Base-by-base conservation (phyloP, 768 basidiomycete species). In the Mycena rebaudengoi region DNA sequence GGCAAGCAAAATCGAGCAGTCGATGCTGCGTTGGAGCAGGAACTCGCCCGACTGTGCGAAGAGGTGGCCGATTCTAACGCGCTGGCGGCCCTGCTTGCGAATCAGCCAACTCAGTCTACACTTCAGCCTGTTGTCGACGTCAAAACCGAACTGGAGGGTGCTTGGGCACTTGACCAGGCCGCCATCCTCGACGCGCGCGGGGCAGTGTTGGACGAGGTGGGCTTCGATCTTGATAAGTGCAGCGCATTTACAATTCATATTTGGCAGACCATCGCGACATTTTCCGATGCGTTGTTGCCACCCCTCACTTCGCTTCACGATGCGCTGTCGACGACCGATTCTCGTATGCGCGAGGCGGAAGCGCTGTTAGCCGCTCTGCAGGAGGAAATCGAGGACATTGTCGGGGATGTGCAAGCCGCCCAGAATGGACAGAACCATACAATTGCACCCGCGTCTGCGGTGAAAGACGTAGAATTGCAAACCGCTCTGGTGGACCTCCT, bases 311-410 rank as follows among this genome's bases (percentile, higher is more conserved):
- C 29, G 7, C 64, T 77, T 12, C 71, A 78, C 45, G 48, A 63
- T 10, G 56, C 56, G 28, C 64, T 75, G 10, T 50, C 67, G 1
- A 59, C 65, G 10, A 48, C 56, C 16, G 60, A 73, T 30, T 50
- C 67, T 26, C 48, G 50, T 20, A 56, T 70, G 7, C 53, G 64
- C 23, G 76, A 79, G 28, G 66, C 75, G 3, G 76, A 79, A 33
- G 78, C 74, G 1, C 62, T 78, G 28, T 52, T 78, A 14, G 74
- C 76, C 16, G 74, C 74, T 2, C 67, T 82, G 21, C 69, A 69
- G 1, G 76, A 78, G 52, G 80, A 82, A 55, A 57, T 81, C 16
- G 71, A 75, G 32, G 72, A 69, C 11, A 49, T 76, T 33, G 49
- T 58, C 11, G 70, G 70, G 13, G 67, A 70, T 35, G 23, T 67